Percentiles rank a stretch among this genome's conserved stretches.
phyloP scores from a whole-genome alignment of 169 alveolate species.

The Blepharisma undulans region DNA sequence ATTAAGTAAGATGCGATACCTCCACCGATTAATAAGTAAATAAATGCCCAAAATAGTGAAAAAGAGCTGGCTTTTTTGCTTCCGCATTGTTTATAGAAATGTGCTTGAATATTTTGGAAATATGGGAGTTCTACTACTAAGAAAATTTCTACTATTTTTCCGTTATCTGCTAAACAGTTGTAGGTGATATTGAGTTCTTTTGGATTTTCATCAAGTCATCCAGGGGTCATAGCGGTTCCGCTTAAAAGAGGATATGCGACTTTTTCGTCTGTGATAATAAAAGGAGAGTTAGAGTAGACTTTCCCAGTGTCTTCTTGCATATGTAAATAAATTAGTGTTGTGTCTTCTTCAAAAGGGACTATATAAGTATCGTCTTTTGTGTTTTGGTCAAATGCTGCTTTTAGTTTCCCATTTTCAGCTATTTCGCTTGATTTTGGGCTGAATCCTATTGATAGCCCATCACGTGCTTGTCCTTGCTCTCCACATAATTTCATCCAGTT shows the following conservation, averaged over 20 bases:
- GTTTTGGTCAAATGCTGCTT: constrained; percentile 26
- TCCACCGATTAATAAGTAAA: background rate
- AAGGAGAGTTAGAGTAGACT: constrained; percentile 12
- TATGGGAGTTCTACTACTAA: constrained; percentile 37
- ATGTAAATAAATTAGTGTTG: background rate
- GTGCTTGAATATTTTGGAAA: constrained; percentile 35
- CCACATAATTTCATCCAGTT: constrained; percentile 42
- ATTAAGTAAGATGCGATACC: background rate
- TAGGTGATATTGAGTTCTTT: background rate
- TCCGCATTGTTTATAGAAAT: constrained; percentile 35
- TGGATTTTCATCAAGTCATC: constrained; percentile 21
- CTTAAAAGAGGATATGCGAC: background rate
- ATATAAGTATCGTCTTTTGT: background rate
- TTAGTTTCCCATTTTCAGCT: background rate
- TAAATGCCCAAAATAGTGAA: background rate
- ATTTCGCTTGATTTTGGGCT: background rate
- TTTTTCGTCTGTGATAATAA: constrained; percentile 32
- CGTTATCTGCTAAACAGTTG: constrained; percentile 1
- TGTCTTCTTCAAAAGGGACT: background rate
- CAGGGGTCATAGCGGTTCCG: background rate
- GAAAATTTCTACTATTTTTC: constrained; percentile 27
- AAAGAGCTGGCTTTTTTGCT: too few species aligned
- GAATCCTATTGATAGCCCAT: constrained; percentile 20
- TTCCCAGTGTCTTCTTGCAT: background rate
- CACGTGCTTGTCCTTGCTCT: constrained; percentile 10